Percentiles rank a stretch among this genome's conserved stretches.
phyloP scores from a whole-genome alignment of 192 early-diverging fungal genomes.

The Backusella morwellensis region DNA sequence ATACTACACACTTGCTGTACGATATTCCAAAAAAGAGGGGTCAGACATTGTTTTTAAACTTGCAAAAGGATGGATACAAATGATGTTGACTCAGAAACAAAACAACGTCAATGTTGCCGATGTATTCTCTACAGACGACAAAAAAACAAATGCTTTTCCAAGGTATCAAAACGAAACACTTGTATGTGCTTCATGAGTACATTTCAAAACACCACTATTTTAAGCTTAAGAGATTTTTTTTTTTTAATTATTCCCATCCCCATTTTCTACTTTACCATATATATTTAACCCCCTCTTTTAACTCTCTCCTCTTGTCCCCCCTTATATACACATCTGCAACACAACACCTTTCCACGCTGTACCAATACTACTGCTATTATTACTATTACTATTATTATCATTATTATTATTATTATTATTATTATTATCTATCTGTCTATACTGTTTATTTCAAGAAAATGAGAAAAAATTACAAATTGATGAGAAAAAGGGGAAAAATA shows the following conservation, averaged over 20 bases:
- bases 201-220: background rate
- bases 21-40: conserved; percentile 19
- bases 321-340: background rate
- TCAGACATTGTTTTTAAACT: conserved; percentile 25
- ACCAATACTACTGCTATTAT: background rate
- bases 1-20: conserved; percentile 1
- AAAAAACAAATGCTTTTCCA: background rate
- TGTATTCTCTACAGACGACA: background rate
- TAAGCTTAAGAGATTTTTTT: background rate
- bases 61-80: conserved; percentile 20
- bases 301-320: background rate
- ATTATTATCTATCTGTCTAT: too few relatives aligned
- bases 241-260: background rate
- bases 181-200: background rate
- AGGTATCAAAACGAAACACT: background rate
- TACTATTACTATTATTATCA: background rate
- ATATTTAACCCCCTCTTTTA: background rate
- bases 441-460: too few relatives aligned
- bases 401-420: background rate
- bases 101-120: background rate
- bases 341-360: background rate
- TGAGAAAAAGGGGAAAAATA: too few relatives aligned
- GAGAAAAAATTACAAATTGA: too few relatives aligned
- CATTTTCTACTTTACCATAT: background rate
- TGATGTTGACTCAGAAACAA: background rate